Base-by-base conservation (phyloP, 345 rosid genomes). In the Salix udensis region DNA sequence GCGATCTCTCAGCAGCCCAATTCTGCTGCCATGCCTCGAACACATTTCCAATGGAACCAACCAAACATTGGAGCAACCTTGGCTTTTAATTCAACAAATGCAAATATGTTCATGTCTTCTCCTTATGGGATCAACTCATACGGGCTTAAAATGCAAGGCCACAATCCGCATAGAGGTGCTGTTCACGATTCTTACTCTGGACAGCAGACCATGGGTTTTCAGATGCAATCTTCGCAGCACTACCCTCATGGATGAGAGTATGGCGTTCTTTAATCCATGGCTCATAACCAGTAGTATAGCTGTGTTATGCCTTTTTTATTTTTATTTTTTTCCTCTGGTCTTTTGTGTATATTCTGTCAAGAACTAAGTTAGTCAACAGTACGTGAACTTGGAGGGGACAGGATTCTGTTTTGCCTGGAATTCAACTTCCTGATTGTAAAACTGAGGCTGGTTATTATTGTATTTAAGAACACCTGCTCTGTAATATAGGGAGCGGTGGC, bases 41-140 rank as follows among this genome's bases (percentile, higher is more conserved):
- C 89, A 48, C 80, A 86, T 36, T 86, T 86, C 65, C 83, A 80
- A 7, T 89, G 94, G 94, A 85, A 83, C 75, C 89, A 85, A 48
- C 85, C 85, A 26, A 81, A 71, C 44, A 65, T 44, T 39, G 89
- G 84, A 75, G 76, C 86, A 65, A 48, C 82, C 70, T 36, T 79
- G 83, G 82, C 79, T 72, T 88, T 86, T 71, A 70, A 58, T 77
- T 79, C 91, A 23, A 46, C 84, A 12, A 81, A 80, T 55, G 86
- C 83, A 42, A 81, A 72, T 48, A 71, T 84, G 85, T 72, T 84
- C 40, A 71, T 84, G 78, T 50, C 89, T 37, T 80, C 89, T 30
- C 74, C 85, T 74, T 83, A 82, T 62, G 88, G 84, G 23, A 62
- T 77, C 39, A 82, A 68, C 83, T 73, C 86, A 2, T 83, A 74